A percentile compares a stretch with the other conserved stretches of the same genome.
These are phyloP conservation scores for Citrus maxima DNA, from an alignment of 345 rosid genomes.

Conservation along the genomic window DNA sequence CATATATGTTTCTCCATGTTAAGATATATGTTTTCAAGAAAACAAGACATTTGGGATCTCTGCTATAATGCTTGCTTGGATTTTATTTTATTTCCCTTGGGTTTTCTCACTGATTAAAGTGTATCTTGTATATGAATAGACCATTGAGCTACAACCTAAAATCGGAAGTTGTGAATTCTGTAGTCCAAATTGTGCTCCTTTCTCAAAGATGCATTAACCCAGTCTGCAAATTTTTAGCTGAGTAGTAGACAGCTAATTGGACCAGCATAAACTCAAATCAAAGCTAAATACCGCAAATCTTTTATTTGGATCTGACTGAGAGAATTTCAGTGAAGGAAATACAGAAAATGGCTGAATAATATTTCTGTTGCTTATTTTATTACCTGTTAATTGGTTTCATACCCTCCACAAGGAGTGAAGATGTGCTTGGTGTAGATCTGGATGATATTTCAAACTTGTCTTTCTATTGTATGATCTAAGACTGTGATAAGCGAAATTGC, in stretches of 20 bases:
- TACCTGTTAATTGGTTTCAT: neutral
- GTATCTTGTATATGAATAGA: neutral
- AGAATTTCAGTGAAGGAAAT: neutral
- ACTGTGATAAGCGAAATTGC: neutral
- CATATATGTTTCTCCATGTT: neutral
- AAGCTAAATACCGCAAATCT: neutral
- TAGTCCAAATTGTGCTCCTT: neutral
- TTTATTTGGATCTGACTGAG: neutral
- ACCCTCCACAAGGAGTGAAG: neutral
- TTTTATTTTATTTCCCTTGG: neutral
- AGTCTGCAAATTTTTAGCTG: neutral
- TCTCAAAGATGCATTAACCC: neutral
- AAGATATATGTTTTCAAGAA: neutral
- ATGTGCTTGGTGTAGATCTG: neutral
- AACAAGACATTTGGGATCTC: neutral
- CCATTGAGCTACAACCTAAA: neutral
- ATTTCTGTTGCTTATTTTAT: neutral
- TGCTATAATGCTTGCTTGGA: neutral
- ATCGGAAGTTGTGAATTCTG: neutral
- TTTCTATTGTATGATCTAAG: neutral
- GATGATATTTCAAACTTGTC: neutral
- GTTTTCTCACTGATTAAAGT: neutral
- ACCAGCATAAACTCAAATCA: neutral
- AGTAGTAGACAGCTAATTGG: neutral
- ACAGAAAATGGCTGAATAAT: neutral